Conservation (phyloP, 495 filamentous ascomycete species). For the Lasiosphaeriaceae sp. region DNA sequence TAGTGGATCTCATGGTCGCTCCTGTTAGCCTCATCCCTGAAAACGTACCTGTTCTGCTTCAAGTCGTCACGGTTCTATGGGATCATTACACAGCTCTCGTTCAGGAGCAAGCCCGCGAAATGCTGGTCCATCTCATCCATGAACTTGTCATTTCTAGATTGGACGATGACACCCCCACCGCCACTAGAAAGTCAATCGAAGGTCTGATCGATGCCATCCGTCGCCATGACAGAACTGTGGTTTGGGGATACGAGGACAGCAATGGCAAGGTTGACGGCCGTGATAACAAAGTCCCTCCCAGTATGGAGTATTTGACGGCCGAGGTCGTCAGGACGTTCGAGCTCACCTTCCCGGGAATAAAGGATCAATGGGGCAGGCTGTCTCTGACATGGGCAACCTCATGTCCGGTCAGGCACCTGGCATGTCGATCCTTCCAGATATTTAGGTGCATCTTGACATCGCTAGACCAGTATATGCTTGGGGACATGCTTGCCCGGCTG, state of each 20-base stretch:
- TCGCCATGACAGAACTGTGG: constrained; percentile 74
- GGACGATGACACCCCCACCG: constrained; percentile 62
- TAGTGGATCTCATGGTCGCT: constrained; percentile 94
- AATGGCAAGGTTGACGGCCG: constrained; percentile 70
- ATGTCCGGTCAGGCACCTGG: constrained; percentile 92
- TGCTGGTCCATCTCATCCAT: constrained; percentile 97
- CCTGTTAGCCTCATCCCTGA: constrained; percentile 74
- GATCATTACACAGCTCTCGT: constrained; percentile 94
- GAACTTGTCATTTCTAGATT: constrained; percentile 91
- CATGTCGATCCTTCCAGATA: constrained; percentile 94
- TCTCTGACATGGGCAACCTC: constrained; percentile 93
- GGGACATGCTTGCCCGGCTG: constrained; percentile 89
- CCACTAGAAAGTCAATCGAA: constrained; percentile 73
- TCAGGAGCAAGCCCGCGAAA: constrained; percentile 93
- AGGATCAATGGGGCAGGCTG: constrained; percentile 84
- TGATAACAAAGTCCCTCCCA: constrained; percentile 74
- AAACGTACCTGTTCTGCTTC: constrained; percentile 77
- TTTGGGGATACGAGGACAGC: constrained; percentile 93
- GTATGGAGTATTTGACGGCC: constrained; percentile 78
- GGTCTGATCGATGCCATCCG: constrained; percentile 88
- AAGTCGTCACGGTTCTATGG: constrained; percentile 92
- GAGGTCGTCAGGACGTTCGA: constrained; percentile 83
- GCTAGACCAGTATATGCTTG: constrained; percentile 86
- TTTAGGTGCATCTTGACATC: constrained; percentile 90
- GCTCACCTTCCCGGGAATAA: constrained; percentile 77